Conservation (phyloP, 176 grass and related monocot species). For the Oryza longistaminata region DNA sequence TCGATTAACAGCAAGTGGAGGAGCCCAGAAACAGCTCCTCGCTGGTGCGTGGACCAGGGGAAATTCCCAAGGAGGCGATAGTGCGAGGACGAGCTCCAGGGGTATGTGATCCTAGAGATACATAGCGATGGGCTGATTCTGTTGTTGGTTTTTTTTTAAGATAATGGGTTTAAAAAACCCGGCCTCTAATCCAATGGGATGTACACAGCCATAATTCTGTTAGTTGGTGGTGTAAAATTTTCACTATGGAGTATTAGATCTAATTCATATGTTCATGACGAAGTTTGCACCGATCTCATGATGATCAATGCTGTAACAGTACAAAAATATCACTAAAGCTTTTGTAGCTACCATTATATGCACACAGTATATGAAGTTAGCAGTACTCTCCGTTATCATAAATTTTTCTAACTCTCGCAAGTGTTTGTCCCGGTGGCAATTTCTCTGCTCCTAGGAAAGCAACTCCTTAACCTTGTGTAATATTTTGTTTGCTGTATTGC, state of each 20-base stretch:
- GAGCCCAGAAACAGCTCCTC: slow-evolving; percentile 39
- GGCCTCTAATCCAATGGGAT: no score
- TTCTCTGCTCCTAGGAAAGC: no score
- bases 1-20: slow-evolving; percentile 52
- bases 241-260: slow-evolving; percentile 24
- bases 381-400: no score
- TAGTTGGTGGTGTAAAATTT: slow-evolving; percentile 39
- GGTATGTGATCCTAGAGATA: slow-evolving; percentile 4
- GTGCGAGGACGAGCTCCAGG: slow-evolving; percentile 39
- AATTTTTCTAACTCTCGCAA: no score
- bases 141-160: no score
- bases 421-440: no score
- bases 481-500: no score
- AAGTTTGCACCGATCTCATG: slow-evolving; percentile 33
- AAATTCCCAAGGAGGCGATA: slow-evolving; percentile 37
- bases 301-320: slow-evolving; percentile 35
- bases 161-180: no score
- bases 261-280: slow-evolving; percentile 43
- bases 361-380: no score
- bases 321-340: background rate
- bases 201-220: no score
- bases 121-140: slow-evolving; percentile 26
- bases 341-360: background rate
- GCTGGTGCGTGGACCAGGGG: background rate
- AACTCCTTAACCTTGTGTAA: no score